Evolutionary conservation across 768 basidiomycete genomes (phyloP).

Genomic region (Sarcodon sp.): DNA sequence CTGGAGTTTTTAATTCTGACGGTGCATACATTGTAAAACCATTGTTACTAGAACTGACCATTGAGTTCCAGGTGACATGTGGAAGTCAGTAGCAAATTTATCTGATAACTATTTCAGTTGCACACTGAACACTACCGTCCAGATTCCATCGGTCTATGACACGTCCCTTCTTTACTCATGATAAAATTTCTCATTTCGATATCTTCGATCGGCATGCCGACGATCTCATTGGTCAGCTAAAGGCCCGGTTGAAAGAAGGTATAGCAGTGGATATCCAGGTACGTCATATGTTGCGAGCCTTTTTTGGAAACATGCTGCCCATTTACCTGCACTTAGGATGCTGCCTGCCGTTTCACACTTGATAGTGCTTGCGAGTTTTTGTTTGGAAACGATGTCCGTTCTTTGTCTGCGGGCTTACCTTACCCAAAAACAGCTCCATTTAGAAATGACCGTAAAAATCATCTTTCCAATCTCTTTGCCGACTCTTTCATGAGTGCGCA

Average conservation of each 20-base stretch:
- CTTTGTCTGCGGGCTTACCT: slow-evolving; percentile 32
- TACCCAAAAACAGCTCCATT: slow-evolving; percentile 25
- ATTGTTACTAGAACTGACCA: slow-evolving; percentile 10
- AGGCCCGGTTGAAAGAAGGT: slow-evolving; percentile 6
- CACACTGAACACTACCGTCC: slow-evolving; percentile 5
- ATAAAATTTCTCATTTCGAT: slow-evolving; percentile 26
- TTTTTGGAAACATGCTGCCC: background rate
- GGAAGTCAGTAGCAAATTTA: slow-evolving; percentile 22
- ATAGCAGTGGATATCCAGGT: slow-evolving; percentile 8
- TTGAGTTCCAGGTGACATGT: slow-evolving; percentile 29
- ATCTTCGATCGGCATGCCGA: slow-evolving; percentile 19
- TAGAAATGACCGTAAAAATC: slow-evolving; percentile 11
- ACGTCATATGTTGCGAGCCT: background rate
- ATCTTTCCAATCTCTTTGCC: slow-evolving; percentile 24
- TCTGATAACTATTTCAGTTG: background rate
- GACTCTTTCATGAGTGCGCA: slow-evolving; percentile 40
- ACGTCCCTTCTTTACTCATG: slow-evolving; percentile 26
- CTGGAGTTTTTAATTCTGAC: slow-evolving; percentile 29
- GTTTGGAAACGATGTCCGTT: slow-evolving; percentile 34
- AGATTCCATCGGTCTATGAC: slow-evolving; percentile 31
- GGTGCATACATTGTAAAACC: slow-evolving; percentile 15
- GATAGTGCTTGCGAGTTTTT: slow-evolving; percentile 50
- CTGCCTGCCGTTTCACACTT: slow-evolving; percentile 42
- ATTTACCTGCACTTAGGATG: slow-evolving; percentile 22
- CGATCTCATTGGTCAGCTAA: slow-evolving; percentile 2